Conservation (phyloP, 495 filamentous ascomycete genomes). For the Daldinia caldariorum region DNA sequence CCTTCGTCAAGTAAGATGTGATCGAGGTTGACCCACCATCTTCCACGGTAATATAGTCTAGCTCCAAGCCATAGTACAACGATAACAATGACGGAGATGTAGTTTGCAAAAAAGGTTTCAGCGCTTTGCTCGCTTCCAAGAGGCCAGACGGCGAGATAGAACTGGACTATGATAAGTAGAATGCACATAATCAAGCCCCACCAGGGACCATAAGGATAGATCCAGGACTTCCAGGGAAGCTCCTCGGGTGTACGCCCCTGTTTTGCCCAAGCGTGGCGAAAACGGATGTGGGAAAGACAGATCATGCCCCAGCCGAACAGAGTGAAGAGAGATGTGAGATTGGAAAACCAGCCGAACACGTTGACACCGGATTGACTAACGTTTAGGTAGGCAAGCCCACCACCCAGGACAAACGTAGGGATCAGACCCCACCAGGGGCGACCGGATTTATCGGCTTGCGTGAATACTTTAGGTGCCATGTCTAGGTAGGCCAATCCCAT, state of each 20-base stretch:
- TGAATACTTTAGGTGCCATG: constrained; percentile 62
- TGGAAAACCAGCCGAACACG: constrained; percentile 66
- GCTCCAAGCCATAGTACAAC: constrained; percentile 53
- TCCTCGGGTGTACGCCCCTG: constrained; percentile 59
- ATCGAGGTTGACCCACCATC: constrained; percentile 71
- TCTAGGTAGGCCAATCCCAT: constrained; percentile 60
- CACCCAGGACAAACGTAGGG: constrained; percentile 59
- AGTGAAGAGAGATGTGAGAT: constrained; percentile 72
- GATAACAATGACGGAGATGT: constrained; percentile 65
- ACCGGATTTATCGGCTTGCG: constrained; percentile 62
- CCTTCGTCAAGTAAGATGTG: constrained; percentile 54
- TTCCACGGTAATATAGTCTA: constrained; percentile 56
- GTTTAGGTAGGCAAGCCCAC: constrained; percentile 65
- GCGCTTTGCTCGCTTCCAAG: constrained; percentile 59
- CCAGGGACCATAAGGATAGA: constrained; percentile 67
- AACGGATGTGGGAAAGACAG: constrained; percentile 72
- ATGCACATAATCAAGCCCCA: constrained; percentile 64
- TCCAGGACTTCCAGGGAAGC: constrained; percentile 53
- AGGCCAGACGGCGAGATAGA: constrained; percentile 61
- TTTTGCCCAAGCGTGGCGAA: constrained; percentile 62
- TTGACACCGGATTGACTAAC: constrained; percentile 52
- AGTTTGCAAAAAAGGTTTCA: constrained; percentile 65
- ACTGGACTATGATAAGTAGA: constrained; percentile 65
- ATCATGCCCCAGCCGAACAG: constrained; percentile 82
- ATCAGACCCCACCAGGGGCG: constrained; percentile 61